These are phyloP conservation scores for Penicillium sp. DNA, from an alignment of 2,329 filamentous ascomycete genomes.

Conservation along the genomic window DNA sequence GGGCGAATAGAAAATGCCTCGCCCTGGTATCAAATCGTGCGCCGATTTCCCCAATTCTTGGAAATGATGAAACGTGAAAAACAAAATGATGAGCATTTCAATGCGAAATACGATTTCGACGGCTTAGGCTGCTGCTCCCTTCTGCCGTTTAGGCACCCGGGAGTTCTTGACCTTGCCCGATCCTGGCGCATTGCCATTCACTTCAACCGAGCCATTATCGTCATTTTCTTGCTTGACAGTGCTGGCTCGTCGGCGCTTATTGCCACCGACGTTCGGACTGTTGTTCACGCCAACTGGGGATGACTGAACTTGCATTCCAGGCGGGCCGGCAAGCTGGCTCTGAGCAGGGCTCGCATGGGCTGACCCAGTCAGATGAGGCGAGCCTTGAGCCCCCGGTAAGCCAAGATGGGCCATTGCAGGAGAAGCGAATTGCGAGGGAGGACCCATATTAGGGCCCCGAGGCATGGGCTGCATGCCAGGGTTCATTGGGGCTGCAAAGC, in stretches of 20 bases:
- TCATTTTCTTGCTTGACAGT: slow-evolving; percentile 61
- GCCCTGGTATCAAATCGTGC: slow-evolving; percentile 32
- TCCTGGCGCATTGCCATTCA: slow-evolving; percentile 48
- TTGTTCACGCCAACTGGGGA: slow-evolving; percentile 60
- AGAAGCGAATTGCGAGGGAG: slow-evolving; percentile 57
- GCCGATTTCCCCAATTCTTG: slow-evolving; percentile 29
- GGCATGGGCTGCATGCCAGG: slow-evolving; percentile 37
- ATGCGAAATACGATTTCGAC: neutral
- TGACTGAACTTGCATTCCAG: slow-evolving; percentile 59
- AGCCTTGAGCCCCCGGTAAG: slow-evolving; percentile 48
- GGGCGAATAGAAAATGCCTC: slow-evolving; percentile 17
- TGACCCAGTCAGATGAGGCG: slow-evolving; percentile 55
- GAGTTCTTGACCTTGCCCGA: slow-evolving; percentile 49
- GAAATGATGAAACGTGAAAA: slow-evolving; percentile 11
- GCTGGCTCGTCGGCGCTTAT: slow-evolving; percentile 60
- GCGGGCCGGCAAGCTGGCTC: slow-evolving; percentile 47
- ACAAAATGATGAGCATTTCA: neutral
- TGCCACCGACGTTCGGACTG: slow-evolving; percentile 58
- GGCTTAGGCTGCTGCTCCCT: slow-evolving; percentile 37
- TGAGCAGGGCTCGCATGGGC: slow-evolving; percentile 49
- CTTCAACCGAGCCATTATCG: slow-evolving; percentile 47
- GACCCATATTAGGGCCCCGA: slow-evolving; percentile 48
- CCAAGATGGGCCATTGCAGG: slow-evolving; percentile 58
- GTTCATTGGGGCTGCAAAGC: slow-evolving; percentile 34
- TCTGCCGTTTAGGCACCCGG: slow-evolving; percentile 49